phyloP scores from a whole-genome alignment of 352 stramenopile species.

The Aphanomyces stellatus region DNA sequence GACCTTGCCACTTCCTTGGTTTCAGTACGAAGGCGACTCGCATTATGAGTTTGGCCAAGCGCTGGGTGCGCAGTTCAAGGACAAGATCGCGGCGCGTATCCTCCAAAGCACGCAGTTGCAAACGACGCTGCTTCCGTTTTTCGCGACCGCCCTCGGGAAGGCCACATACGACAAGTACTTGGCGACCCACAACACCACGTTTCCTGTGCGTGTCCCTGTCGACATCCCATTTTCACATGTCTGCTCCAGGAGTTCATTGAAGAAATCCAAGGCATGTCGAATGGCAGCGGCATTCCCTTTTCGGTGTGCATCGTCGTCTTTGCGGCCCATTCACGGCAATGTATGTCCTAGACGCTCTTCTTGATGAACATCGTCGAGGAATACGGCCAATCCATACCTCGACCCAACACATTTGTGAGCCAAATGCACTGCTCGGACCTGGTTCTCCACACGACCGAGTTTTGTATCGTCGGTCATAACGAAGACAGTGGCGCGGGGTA shows the following conservation, averaged over 20 bases:
- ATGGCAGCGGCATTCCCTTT: slow-evolving; percentile 48
- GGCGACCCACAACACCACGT: slow-evolving; percentile 31
- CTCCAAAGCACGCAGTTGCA: slow-evolving; percentile 40
- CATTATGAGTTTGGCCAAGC: slow-evolving; percentile 50
- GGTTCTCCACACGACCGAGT: slow-evolving; percentile 34
- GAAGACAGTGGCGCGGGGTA: slow-evolving; percentile 39
- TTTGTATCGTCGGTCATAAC: slow-evolving; percentile 59
- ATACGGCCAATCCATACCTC: slow-evolving; percentile 24
- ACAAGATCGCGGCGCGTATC: slow-evolving; percentile 41
- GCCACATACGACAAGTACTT: slow-evolving; percentile 41
- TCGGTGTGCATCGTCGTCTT: slow-evolving; percentile 19
- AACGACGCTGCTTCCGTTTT: slow-evolving; percentile 46
- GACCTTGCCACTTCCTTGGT: slow-evolving; percentile 30
- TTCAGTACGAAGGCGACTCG: slow-evolving; percentile 48
- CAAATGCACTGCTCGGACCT: slow-evolving; percentile 49
- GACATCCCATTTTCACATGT: not conserved
- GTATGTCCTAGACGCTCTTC: slow-evolving; percentile 41
- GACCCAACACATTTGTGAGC: slow-evolving; percentile 17
- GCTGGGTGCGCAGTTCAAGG: slow-evolving; percentile 39
- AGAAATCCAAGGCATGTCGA: slow-evolving; percentile 48
- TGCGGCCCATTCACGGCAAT: no score
- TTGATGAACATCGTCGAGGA: slow-evolving; percentile 69
- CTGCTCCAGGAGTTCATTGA: slow-evolving; percentile 48
- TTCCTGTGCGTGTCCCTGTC: slow-evolving; percentile 32
- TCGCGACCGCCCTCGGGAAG: slow-evolving; percentile 30